Conservation (phyloP, 768 basidiomycete species). For the Pulveroboletus sp. region DNA sequence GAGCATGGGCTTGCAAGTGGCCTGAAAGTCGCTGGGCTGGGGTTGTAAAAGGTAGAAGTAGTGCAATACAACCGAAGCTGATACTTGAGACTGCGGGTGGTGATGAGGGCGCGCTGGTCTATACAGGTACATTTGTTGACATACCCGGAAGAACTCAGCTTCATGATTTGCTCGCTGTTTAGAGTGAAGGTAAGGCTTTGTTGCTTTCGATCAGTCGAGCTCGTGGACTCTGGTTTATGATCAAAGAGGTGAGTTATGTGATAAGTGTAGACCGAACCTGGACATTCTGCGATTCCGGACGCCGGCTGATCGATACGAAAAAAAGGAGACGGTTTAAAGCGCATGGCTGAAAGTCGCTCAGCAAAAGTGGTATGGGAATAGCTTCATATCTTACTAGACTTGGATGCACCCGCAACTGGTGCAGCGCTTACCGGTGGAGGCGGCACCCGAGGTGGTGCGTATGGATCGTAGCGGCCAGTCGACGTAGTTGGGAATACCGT, state of each 20-base stretch:
- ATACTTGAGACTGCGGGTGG: conserved; percentile 50
- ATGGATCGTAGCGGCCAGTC: conserved; percentile 59
- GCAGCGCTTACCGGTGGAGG: conserved; percentile 37
- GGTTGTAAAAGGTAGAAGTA: conserved; percentile 67
- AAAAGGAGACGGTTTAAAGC: conserved; percentile 80
- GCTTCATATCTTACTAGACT: conserved; percentile 25
- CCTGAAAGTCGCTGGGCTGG: conserved; percentile 47
- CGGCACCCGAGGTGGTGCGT: conserved; percentile 51
- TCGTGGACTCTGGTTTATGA: conserved; percentile 58
- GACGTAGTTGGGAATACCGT: conserved; percentile 22
- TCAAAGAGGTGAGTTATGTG: conserved; percentile 1
- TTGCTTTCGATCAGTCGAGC: conserved; percentile 70
- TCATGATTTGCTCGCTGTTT: conserved; percentile 55
- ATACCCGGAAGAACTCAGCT: conserved; percentile 55
- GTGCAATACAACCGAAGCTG: conserved; percentile 89
- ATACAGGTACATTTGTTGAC: conserved; percentile 16
- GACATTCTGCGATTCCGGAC: conserved; percentile 67
- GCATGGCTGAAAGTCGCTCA: conserved; percentile 45
- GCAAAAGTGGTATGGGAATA: neutral
- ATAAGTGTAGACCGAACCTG: conserved; percentile 46
- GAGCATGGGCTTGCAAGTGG: conserved; percentile 53
- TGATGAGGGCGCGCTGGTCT: conserved; percentile 7
- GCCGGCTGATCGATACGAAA: conserved; percentile 62
- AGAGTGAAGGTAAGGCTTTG: conserved; percentile 61
- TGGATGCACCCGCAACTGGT: conserved; percentile 24